phyloP scores from a whole-genome alignment of 352 stramenopile species.

The Phytophthora ramorum region DNA sequence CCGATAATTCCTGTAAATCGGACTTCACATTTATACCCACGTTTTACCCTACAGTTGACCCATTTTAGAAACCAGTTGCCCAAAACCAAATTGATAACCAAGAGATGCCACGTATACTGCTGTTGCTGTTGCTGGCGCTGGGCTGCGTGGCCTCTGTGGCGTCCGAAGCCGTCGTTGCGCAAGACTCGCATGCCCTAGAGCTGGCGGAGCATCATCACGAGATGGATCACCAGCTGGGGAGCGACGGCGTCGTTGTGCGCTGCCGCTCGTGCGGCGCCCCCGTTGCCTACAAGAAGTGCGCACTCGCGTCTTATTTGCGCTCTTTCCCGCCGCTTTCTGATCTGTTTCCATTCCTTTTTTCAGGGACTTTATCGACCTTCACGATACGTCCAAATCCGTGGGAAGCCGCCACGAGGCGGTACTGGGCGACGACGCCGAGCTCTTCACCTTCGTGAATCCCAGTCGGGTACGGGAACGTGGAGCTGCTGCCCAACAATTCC shows the following conservation, averaged over 20 bases:
- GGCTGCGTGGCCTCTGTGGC: slow-evolving; percentile 6
- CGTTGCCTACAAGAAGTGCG: slow-evolving; percentile 71
- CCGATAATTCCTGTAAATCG: too few species aligned
- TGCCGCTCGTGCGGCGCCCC: slow-evolving; percentile 82
- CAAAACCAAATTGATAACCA: neutral
- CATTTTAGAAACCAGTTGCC: slow-evolving; percentile 1
- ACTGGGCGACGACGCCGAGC: slow-evolving; percentile 54
- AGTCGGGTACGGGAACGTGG: slow-evolving; percentile 48
- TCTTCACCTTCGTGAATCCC: slow-evolving; percentile 85
- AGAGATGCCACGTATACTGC: slow-evolving; percentile 35
- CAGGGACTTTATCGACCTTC: slow-evolving; percentile 77
- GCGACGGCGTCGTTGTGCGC: slow-evolving; percentile 55
- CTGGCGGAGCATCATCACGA: slow-evolving; percentile 24
- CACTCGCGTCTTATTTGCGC: neutral
- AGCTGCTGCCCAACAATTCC: neutral
- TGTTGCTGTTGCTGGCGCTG: slow-evolving; percentile 32
- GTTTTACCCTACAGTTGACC: too few species aligned
- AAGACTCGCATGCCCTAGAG: slow-evolving; percentile 10
- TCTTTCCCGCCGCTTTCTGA: slow-evolving; percentile 7
- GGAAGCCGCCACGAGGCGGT: slow-evolving; percentile 53
- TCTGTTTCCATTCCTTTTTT: slow-evolving; percentile 5
- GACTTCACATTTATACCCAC: too few species aligned
- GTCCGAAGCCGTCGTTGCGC: slow-evolving; percentile 12
- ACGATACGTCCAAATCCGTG: slow-evolving; percentile 81
- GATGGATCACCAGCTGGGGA: slow-evolving; percentile 26